A percentile compares a stretch with the other conserved stretches of the same genome.
phyloP scores from a whole-genome alignment of 148 eudicot species.

The Selenicereus undatus region DNA sequence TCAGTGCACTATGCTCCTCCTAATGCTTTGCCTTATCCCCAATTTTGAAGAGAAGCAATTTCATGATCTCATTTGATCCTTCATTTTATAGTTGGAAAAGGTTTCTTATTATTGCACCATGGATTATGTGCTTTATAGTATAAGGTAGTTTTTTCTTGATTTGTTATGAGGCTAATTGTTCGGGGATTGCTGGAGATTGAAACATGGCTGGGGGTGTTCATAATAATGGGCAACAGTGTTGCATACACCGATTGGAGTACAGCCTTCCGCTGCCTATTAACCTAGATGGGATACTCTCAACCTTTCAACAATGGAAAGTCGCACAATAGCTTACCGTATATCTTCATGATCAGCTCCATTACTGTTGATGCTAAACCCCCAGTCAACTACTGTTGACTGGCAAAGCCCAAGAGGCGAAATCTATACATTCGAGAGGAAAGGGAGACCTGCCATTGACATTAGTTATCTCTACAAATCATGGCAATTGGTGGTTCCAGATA shows the following conservation, averaged over 20 bases:
- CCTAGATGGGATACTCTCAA: background rate
- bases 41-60: background rate
- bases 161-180: background rate
- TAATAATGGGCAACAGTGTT: no score
- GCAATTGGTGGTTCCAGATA: background rate
- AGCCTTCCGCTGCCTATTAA: background rate
- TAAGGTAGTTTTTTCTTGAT: background rate
- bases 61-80: background rate
- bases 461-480: background rate
- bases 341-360: background rate
- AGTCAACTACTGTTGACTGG: background rate
- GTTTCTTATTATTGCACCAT: no score
- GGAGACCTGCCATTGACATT: background rate
- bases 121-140: background rate
- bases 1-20: background rate
- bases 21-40: background rate
- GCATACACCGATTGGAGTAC: background rate
- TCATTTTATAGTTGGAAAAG: background rate
- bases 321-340: background rate
- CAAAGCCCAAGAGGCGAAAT: background rate
- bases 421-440: no score
- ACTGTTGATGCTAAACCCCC: background rate
- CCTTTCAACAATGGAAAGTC: background rate
- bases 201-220: background rate
- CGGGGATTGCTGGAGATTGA: background rate